Evolutionary conservation across 164 flowering plant species (phyloP).

Genomic region (Platanus orientalis): DNA sequence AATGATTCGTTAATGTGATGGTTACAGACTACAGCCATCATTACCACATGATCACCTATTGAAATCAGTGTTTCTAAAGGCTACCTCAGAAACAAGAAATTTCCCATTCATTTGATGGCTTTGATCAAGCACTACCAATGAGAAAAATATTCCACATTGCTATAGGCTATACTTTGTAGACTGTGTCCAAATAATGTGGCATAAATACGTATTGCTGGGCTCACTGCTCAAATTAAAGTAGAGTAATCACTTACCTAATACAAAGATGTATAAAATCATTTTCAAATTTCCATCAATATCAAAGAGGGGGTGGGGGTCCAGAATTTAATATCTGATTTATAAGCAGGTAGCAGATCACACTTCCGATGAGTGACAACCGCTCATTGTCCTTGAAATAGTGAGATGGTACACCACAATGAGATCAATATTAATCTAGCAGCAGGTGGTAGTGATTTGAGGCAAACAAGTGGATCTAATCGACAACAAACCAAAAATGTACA

Average conservation of each 20-base stretch:
- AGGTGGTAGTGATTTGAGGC: background rate
- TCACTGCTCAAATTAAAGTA: too few species aligned
- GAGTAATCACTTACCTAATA: too few species aligned
- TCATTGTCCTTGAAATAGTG: background rate
- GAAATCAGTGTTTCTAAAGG: background rate
- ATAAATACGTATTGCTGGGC: background rate
- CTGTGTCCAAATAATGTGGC: background rate
- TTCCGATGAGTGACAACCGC: background rate
- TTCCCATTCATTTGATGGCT: background rate
- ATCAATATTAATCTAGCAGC: background rate
- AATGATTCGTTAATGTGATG: background rate
- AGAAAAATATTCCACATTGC: background rate
- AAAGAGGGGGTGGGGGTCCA: too few species aligned
- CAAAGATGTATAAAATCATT: too few species aligned
- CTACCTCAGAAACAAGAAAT: background rate
- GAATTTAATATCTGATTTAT: background rate
- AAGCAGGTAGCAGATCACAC: background rate
- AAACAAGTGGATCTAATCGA: background rate
- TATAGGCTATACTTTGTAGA: background rate
- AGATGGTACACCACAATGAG: background rate
- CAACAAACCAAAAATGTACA: background rate
- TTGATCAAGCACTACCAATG: background rate
- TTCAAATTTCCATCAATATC: too few species aligned
- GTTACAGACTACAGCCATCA: background rate
- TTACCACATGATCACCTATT: background rate